Percentiles rank a stretch among this genome's conserved stretches.
These are phyloP conservation scores for Xylariaceae sp. DNA, from an alignment of 2,329 filamentous ascomycete species.

Conservation along the genomic window DNA sequence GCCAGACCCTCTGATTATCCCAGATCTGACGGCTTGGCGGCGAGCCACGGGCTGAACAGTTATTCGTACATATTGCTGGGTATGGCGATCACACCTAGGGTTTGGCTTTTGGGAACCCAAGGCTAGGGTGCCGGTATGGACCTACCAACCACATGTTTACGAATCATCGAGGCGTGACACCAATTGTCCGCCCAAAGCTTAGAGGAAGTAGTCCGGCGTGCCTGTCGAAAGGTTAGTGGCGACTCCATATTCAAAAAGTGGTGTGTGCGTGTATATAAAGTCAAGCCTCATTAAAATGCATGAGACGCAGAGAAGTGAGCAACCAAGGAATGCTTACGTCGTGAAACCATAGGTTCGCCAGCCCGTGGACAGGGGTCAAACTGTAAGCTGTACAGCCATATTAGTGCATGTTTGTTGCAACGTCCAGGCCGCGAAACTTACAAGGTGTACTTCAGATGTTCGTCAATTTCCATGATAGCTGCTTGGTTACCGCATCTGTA, in stretches of 20 bases:
- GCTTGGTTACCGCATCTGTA: constrained; percentile 99
- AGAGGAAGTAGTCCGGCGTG: constrained; percentile 99
- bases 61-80: not conserved
- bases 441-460: constrained; percentile 99
- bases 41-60: too few relatives aligned
- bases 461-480: constrained; percentile 99
- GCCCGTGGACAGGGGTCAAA: constrained; percentile 98
- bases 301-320: not conserved
- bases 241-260: not conserved
- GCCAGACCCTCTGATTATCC: not conserved
- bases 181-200: constrained; percentile 40
- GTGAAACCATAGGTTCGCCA: constrained; percentile 97
- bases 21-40: not conserved
- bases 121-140: constrained; percentile 6
- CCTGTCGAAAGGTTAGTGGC: constrained; percentile 45
- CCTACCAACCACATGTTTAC: constrained; percentile 22
- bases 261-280: too few relatives aligned
- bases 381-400: constrained; percentile 71
- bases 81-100: not conserved
- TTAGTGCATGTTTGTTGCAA: constrained; percentile 16
- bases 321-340: constrained; percentile 58
- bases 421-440: constrained; percentile 55
- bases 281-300: constrained; percentile 23
- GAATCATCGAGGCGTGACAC: constrained; percentile 12
- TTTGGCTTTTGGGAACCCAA: constrained; percentile 19